Evolutionary conservation across 2,329 filamentous ascomycete genomes (phyloP), one percentile per base, ranked within the genome.

Genomic region (Arthrinium phaeospermum): DNA sequence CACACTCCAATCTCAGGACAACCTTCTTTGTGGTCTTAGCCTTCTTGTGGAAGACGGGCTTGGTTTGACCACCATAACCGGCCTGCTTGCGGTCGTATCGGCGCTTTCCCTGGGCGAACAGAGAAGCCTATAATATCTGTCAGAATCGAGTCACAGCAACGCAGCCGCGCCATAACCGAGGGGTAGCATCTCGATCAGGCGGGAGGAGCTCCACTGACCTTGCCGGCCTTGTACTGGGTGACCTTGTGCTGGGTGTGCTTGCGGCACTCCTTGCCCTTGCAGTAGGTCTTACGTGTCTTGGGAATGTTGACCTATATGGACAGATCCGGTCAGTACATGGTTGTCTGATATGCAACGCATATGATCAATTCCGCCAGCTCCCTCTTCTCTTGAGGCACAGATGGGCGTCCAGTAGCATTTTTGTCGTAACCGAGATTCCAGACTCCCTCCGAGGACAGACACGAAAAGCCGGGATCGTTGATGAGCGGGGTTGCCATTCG

Each of bases 11-110:
- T 90, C 96, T 92, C 87, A 99, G 90, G 83, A 99, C 97, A 82
- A 99, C 93, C 93, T 99, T 99, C 94, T 99, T 99, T 85, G 96
- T 99, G 81, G 96, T 99, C 94, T 99, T 99, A 80, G 96, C 96
- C 91, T 98, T 98, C 93, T 98, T 99, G 94, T 98, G 96, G 94
- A 98, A 99, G 84, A 99, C 95, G 82, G 97, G 96, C 91, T 99
- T 99, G 83, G 96, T 99, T 91, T 99, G 96, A 95, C 96, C 96
- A 94, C 96, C 96, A 85, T 98, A 98, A 94, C 96, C 96, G 86
- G 93, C 94, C 90, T 98, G 96, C 91, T 98, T 98, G 85, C 95
- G 92, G 89, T 97, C 95, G 90, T 98, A 98, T 93, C 96, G 95
- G 88, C 96, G 94, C 94, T 98, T 99, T 91, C 96, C 96, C 92